Evolutionary conservation across 2,329 filamentous ascomycete species (phyloP).

Genomic region (Scopulariopsis brevicaulis): DNA sequence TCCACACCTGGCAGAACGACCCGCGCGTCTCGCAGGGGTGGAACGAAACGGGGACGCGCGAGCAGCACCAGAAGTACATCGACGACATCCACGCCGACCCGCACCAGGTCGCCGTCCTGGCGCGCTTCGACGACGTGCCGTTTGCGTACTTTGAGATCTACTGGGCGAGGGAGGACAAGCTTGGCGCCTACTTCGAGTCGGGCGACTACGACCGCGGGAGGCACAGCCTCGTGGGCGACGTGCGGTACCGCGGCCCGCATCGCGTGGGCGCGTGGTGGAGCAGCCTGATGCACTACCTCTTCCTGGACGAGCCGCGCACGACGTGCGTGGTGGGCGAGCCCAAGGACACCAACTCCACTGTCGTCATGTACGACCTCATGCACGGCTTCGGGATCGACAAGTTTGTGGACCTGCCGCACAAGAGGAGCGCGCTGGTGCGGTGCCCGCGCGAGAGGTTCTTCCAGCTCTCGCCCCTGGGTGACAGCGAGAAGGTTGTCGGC

Average conservation of each 20-base stretch:
- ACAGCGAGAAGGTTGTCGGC: conserved; percentile 42
- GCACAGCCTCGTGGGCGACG: conserved; percentile 46
- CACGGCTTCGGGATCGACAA: conserved; percentile 64
- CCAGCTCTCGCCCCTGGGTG: conserved; percentile 48
- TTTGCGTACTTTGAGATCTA: conserved; percentile 78
- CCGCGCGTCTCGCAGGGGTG: conserved; percentile 69
- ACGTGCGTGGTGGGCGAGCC: conserved; percentile 55
- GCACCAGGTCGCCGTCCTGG: conserved; percentile 60
- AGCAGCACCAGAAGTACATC: conserved; percentile 64
- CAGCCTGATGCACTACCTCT: conserved; percentile 50
- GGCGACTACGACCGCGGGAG: conserved; percentile 46
- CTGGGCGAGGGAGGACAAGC: conserved; percentile 55
- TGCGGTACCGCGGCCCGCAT: conserved; percentile 47
- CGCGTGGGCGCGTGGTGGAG: conserved; percentile 52
- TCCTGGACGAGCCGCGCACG: conserved; percentile 49
- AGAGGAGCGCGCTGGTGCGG: conserved; percentile 55
- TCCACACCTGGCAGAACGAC: conserved; percentile 77
- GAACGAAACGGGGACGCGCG: conserved; percentile 67
- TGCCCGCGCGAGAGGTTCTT: conserved; percentile 60
- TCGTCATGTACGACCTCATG: conserved; percentile 64
- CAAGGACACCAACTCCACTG: conserved; percentile 56
- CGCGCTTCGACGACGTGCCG: conserved; percentile 55
- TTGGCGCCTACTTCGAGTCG: conserved; percentile 43
- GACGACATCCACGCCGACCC: conserved; percentile 57
- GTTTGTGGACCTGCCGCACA: conserved; percentile 61